Evolutionary conservation across 257 asterid species (phyloP).

Genomic region (Ocimum tenuiflorum): DNA sequence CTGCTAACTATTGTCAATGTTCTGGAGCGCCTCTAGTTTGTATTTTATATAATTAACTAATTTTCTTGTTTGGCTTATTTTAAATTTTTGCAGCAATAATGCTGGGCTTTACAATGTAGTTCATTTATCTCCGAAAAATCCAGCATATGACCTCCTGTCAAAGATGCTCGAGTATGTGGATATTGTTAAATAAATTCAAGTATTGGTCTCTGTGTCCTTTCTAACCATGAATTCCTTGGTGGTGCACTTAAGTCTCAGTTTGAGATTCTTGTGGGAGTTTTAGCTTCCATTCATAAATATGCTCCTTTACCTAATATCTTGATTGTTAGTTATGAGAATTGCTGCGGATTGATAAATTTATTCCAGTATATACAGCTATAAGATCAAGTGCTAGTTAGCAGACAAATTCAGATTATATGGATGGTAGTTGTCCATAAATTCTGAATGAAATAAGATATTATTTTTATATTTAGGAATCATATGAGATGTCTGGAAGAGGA

Average conservation of each 20-base stretch:
- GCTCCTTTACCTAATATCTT: slow-evolving; percentile 9
- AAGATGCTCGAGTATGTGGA: slow-evolving; percentile 93
- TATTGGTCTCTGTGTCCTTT: slow-evolving; percentile 2
- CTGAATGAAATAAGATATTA: neutral
- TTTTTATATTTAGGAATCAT: neutral
- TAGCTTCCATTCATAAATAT: neutral
- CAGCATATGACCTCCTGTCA: slow-evolving; percentile 89
- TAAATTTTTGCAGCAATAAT: slow-evolving; percentile 59
- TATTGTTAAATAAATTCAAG: slow-evolving; percentile 19
- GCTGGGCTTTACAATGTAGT: slow-evolving; percentile 80
- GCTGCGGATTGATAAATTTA: slow-evolving; percentile 13
- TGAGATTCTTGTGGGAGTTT: slow-evolving; percentile 11
- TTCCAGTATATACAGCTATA: neutral
- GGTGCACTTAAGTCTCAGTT: slow-evolving; percentile 8
- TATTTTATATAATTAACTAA: no score
- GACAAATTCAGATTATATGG: neutral
- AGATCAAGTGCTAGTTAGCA: neutral
- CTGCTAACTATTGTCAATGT: slow-evolving; percentile 8
- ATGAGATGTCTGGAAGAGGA: neutral
- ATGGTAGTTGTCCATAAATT: neutral
- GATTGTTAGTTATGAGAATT: neutral
- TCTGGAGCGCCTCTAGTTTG: no score
- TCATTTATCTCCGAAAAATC: slow-evolving; percentile 75
- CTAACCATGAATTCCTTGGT: neutral
- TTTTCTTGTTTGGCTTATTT: no score